A percentile compares a stretch with the other conserved stretches of the same genome.
Evolutionary conservation across 148 eudicot species (phyloP).

Genomic region (Euryodendron excelsum): DNA sequence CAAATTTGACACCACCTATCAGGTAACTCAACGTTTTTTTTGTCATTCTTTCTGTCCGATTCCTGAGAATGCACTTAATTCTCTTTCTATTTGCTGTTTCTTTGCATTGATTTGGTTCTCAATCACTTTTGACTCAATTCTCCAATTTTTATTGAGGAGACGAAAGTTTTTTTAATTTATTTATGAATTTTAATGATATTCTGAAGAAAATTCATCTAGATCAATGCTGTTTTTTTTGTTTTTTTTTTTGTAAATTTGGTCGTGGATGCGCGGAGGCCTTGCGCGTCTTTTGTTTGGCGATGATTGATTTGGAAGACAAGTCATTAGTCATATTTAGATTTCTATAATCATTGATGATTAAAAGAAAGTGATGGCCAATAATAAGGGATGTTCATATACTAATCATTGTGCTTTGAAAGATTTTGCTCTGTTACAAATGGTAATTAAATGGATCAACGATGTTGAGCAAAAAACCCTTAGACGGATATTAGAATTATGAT

Average conservation of each 20-base stretch:
- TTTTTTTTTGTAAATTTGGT: not conserved
- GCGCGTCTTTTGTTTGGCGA: not conserved
- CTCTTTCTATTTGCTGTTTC: not conserved
- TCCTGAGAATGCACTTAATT: not conserved
- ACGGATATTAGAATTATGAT: no score
- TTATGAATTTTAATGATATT: not conserved
- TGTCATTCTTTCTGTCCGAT: not conserved
- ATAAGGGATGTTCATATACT: no score
- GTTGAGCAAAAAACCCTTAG: no score
- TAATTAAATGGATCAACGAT: not conserved
- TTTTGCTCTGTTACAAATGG: not conserved
- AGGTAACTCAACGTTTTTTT: slow-evolving; percentile 16
- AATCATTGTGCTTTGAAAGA: not conserved
- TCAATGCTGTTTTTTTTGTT: no score
- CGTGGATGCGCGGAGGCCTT: not conserved
- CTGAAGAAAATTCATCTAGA: not conserved
- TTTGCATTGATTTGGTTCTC: not conserved
- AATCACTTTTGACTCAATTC: not conserved
- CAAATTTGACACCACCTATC: slow-evolving; percentile 44
- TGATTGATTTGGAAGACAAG: not conserved
- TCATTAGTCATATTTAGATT: not conserved
- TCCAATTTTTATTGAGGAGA: not conserved
- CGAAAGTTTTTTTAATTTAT: not conserved
- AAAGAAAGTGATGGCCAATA: not conserved
- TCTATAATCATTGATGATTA: not conserved